Percentiles rank a stretch among this genome's conserved stretches.
These are phyloP conservation scores for Aphanomyces cochlioides DNA, from an alignment of 352 stramenopile species.

Conservation along the genomic window DNA sequence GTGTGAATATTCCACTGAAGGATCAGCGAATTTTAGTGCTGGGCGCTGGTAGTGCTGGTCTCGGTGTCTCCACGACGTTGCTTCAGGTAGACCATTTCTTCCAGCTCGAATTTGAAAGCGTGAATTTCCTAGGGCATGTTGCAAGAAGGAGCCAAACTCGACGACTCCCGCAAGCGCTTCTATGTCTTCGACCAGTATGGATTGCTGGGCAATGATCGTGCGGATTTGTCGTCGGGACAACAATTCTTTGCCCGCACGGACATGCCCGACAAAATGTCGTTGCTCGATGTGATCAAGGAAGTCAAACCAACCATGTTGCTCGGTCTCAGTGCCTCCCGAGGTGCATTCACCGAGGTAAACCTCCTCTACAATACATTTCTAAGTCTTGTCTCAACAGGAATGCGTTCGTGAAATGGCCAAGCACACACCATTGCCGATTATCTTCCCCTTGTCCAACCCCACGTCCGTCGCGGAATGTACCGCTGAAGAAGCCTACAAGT, in stretches of 20 bases:
- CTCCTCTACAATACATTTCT: too few species aligned
- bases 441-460: conserved; percentile 96
- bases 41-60: conserved; percentile 90
- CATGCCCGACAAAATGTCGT: conserved; percentile 61
- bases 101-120: background rate
- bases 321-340: conserved; percentile 83
- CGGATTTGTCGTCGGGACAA: conserved; percentile 63
- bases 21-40: conserved; percentile 95
- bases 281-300: conserved; percentile 80
- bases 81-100: conserved; percentile 38
- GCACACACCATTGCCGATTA: conserved; percentile 87
- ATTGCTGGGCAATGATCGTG: conserved; percentile 49
- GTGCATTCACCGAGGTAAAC: conserved; percentile 72
- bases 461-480: conserved; percentile 96
- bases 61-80: conserved; percentile 90
- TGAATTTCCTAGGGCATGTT: conserved; percentile 72
- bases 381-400: conserved; percentile 36
- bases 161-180: conserved; percentile 68
- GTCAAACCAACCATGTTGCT: conserved; percentile 94
- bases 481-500: conserved; percentile 94
- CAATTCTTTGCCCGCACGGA: conserved; percentile 73
- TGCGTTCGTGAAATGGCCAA: conserved; percentile 85
- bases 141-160: conserved; percentile 60
- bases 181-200: conserved; percentile 80
- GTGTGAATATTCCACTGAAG: conserved; percentile 75